Conservation (phyloP, 352 stramenopile genomes). For the Thalassiosira livingstoniorum region DNA sequence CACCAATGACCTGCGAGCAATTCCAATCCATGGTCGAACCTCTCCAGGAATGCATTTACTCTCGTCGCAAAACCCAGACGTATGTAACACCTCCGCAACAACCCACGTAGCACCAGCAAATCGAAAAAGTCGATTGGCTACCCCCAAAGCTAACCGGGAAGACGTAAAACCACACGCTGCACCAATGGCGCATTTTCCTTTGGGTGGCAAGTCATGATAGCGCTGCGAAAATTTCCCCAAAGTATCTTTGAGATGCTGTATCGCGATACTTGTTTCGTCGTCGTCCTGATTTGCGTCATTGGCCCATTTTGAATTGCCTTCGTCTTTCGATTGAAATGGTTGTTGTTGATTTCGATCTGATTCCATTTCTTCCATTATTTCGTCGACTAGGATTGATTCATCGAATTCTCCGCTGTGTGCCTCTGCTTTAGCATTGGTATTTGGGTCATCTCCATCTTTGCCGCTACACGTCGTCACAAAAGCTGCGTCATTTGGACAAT, state of each 20-base stretch:
- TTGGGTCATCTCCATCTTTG: background rate
- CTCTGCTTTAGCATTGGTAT: slow-evolving; percentile 6
- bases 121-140: slow-evolving; percentile 50
- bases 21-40: slow-evolving; percentile 47
- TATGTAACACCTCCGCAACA: slow-evolving; percentile 35
- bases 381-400: slow-evolving; percentile 36
- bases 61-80: slow-evolving; percentile 51
- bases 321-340: background rate
- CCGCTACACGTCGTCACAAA: slow-evolving; percentile 51
- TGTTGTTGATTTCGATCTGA: slow-evolving; percentile 1
- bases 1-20: slow-evolving; percentile 19
- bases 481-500: slow-evolving; percentile 24
- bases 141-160: slow-evolving; percentile 41
- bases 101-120: slow-evolving; percentile 42
- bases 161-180: slow-evolving; percentile 32
- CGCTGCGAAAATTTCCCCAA: slow-evolving; percentile 14
- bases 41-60: slow-evolving; percentile 36
- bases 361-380: slow-evolving; percentile 33
- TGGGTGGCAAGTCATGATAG: slow-evolving; percentile 33
- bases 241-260: slow-evolving; percentile 41
- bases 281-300: background rate
- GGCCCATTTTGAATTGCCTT: background rate
- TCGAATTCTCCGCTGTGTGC: slow-evolving; percentile 23
- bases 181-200: slow-evolving; percentile 43
- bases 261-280: slow-evolving; percentile 7